A percentile compares a stretch with the other conserved stretches of the same genome.
Evolutionary conservation across 2,329 filamentous ascomycete genomes (phyloP).

Genomic region (Pezicula carpinea): DNA sequence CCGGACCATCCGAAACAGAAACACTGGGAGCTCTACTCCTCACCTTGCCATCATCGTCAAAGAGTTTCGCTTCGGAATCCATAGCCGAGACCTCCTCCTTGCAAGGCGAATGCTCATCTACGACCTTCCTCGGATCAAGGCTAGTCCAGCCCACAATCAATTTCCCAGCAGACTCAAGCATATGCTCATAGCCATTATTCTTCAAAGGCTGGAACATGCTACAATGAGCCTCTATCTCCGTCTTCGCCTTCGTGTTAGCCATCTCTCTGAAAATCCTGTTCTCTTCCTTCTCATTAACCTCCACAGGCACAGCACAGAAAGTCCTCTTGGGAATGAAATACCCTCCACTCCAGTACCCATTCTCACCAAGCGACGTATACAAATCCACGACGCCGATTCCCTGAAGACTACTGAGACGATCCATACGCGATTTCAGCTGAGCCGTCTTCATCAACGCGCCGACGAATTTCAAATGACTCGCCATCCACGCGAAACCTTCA

Average conservation of each 20-base stretch:
- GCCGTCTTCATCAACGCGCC: slow-evolving; percentile 71
- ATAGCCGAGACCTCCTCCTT: slow-evolving; percentile 9
- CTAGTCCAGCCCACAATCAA: slow-evolving; percentile 16
- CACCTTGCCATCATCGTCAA: slow-evolving; percentile 22
- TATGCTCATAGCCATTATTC: slow-evolving; percentile 18
- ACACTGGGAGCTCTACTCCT: neutral
- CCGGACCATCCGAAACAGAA: neutral
- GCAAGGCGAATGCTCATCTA: slow-evolving; percentile 17
- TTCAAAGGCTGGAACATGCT: slow-evolving; percentile 22
- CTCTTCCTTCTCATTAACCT: slow-evolving; percentile 7
- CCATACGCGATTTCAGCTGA: slow-evolving; percentile 65
- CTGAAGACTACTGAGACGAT: slow-evolving; percentile 54
- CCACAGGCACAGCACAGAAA: slow-evolving; percentile 67
- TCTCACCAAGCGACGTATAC: slow-evolving; percentile 71
- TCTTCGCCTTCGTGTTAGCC: slow-evolving; percentile 16
- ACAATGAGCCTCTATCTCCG: slow-evolving; percentile 24
- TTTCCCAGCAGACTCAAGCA: slow-evolving; percentile 12
- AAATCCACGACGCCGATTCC: slow-evolving; percentile 69
- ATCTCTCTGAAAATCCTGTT: slow-evolving; percentile 15
- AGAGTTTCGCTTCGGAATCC: slow-evolving; percentile 12
- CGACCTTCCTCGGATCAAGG: slow-evolving; percentile 12
- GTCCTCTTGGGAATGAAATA: slow-evolving; percentile 65
- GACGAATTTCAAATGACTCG: slow-evolving; percentile 81
- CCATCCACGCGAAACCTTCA: slow-evolving; percentile 71
- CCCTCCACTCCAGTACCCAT: slow-evolving; percentile 57